These are phyloP conservation scores for Magnusiomyces starmeri DNA, from an alignment of 1,139 yeast genomes.

Conservation along the genomic window DNA sequence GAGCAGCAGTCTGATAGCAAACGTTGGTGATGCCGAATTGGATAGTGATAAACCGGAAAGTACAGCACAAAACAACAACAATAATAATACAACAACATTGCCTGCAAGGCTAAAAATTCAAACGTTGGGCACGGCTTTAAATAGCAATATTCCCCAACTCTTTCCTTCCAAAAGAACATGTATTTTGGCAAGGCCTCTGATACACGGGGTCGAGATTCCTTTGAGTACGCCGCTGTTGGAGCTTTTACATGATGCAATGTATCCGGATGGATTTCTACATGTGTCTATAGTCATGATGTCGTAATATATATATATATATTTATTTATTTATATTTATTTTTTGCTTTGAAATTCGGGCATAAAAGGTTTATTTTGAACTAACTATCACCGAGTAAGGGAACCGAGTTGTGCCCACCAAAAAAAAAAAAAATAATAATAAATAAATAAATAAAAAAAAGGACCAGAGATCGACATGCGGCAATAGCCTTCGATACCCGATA, in stretches of 20 bases:
- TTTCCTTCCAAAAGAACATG: constrained; percentile 35
- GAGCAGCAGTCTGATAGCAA: constrained; percentile 1
- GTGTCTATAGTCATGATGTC: constrained; percentile 39
- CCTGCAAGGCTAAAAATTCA: constrained; percentile 19
- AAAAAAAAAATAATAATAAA: too few species aligned
- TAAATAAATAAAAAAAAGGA: neutral
- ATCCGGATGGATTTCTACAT: constrained; percentile 74
- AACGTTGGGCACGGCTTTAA: constrained; percentile 41
- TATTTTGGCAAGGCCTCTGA: constrained; percentile 40
- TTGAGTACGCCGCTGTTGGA: constrained; percentile 42
- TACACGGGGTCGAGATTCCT: constrained; percentile 60
- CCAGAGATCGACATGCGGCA: too few species aligned
- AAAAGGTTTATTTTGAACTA: too few species aligned
- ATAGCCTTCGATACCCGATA: too few species aligned
- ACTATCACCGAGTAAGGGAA: too few species aligned
- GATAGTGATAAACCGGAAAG: too few species aligned
- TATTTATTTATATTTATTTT: neutral
- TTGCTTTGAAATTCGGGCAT: neutral
- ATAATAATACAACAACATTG: neutral
- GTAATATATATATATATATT: constrained; percentile 15
- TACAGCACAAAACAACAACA: too few species aligned
- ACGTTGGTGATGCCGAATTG: too few species aligned
- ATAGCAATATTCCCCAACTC: constrained; percentile 40
- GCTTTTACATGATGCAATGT: constrained; percentile 48
- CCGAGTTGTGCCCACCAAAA: too few species aligned